These are phyloP conservation scores for Escovopsis sp. DNA, from an alignment of 2,329 filamentous ascomycete species.

Conservation along the genomic window DNA sequence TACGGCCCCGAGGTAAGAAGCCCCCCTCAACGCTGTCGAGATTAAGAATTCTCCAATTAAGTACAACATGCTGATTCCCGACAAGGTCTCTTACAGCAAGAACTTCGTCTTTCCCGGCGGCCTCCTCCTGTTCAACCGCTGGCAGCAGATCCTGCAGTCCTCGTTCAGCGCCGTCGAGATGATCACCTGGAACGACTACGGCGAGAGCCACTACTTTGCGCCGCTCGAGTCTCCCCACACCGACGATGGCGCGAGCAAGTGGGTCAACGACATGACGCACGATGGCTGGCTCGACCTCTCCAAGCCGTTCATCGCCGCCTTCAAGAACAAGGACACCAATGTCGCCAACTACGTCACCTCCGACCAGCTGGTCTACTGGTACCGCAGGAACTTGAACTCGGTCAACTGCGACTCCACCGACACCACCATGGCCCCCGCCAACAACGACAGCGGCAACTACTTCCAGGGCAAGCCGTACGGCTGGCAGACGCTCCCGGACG, in stretches of 20 bases:
- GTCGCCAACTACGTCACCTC: constrained; percentile 26
- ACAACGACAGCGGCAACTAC: constrained; percentile 33
- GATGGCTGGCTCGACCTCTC: constrained; percentile 37
- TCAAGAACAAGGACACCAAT: constrained; percentile 27
- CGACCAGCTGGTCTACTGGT: constrained; percentile 41
- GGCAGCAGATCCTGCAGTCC: constrained; percentile 30
- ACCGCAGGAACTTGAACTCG: constrained; percentile 30
- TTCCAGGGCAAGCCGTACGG: constrained; percentile 35
- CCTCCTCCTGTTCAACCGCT: constrained; percentile 41
- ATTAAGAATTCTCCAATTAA: too few species aligned
- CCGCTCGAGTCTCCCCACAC: constrained; percentile 27
- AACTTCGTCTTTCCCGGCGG: constrained; percentile 45
- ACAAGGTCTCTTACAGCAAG: constrained; percentile 15
- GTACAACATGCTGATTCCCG: too few species aligned
- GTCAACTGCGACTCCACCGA: constrained; percentile 36
- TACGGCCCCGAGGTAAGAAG: constrained; percentile 23
- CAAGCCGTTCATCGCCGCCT: constrained; percentile 36
- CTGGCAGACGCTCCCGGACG: constrained; percentile 31
- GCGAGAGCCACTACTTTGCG: constrained; percentile 39
- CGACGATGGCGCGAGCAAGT: constrained; percentile 30
- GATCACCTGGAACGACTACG: constrained; percentile 34
- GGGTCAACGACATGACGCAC: constrained; percentile 33
- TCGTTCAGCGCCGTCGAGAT: constrained; percentile 32
- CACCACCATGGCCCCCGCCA: constrained; percentile 27
- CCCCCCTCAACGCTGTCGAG: too few species aligned